Conservation (phyloP, 495 filamentous ascomycete species). For the Sabuloglossum arenarium region DNA sequence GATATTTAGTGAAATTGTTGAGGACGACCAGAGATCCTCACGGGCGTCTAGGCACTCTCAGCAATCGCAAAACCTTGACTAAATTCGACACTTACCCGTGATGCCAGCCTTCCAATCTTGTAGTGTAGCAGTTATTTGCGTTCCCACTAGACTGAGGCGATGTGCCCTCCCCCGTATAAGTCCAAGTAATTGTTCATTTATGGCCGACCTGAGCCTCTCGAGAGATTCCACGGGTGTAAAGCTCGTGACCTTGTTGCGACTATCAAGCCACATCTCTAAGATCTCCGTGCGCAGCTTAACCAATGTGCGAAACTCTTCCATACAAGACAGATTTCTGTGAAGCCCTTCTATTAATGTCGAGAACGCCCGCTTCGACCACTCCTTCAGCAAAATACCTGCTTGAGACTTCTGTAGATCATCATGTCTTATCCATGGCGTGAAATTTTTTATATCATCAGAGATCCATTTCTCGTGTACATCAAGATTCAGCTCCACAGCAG, state of each 20-base stretch:
- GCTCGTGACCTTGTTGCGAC: slow-evolving; percentile 2
- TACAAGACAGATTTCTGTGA: slow-evolving; percentile 28
- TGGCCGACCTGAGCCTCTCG: slow-evolving; percentile 40
- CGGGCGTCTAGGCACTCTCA: not conserved
- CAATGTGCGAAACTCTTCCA: slow-evolving; percentile 41
- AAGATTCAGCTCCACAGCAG: slow-evolving; percentile 50
- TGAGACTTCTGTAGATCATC: slow-evolving; percentile 51
- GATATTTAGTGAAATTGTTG: slow-evolving; percentile 28
- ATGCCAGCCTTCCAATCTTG: slow-evolving; percentile 2
- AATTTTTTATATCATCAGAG: slow-evolving; percentile 61
- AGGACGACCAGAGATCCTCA: slow-evolving; percentile 1
- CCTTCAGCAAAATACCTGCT: slow-evolving; percentile 39
- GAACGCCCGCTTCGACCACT: slow-evolving; percentile 58
- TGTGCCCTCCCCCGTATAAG: not conserved
- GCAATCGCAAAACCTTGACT: not conserved
- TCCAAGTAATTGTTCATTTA: slow-evolving; percentile 36
- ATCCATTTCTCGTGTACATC: slow-evolving; percentile 70
- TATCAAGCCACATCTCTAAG: slow-evolving; percentile 48
- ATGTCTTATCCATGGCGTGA: slow-evolving; percentile 76
- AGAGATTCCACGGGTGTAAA: slow-evolving; percentile 15
- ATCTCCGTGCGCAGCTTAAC: slow-evolving; percentile 47
- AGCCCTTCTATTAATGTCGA: slow-evolving; percentile 38
- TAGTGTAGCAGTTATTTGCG: slow-evolving; percentile 1
- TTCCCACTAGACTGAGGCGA: not conserved
- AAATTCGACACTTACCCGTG: not conserved